These are phyloP conservation scores for Lachancea waltii DNA, from an alignment of 805 yeast species.

Conservation along the genomic window DNA sequence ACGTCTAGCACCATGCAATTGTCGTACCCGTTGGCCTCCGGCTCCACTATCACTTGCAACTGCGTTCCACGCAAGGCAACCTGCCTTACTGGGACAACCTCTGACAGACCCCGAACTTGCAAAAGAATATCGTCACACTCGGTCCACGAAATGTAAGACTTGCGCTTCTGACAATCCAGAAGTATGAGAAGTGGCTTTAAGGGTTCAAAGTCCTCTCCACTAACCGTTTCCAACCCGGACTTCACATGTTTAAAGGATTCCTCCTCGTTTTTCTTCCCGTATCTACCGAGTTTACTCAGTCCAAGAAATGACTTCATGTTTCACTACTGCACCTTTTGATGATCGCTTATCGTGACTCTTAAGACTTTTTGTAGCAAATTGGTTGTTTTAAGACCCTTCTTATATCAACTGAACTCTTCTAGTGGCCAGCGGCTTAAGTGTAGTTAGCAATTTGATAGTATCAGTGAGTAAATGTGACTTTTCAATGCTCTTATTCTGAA, in stretches of 20 bases:
- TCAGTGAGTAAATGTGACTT: too few relatives aligned
- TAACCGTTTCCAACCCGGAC: constrained; percentile 1
- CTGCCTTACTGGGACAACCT: constrained; percentile 3
- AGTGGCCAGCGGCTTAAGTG: too few relatives aligned
- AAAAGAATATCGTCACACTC: neutral
- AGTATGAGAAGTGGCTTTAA: constrained; percentile 10
- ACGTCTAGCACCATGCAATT: constrained; percentile 5
- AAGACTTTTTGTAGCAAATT: neutral
- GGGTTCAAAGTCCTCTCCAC: constrained; percentile 4
- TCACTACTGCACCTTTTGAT: neutral
- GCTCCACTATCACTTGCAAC: constrained; percentile 5
- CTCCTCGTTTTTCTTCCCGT: neutral
- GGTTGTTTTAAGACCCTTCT: too few relatives aligned
- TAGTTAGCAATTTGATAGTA: too few relatives aligned
- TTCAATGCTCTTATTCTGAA: neutral
- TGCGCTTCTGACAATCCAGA: constrained; percentile 9
- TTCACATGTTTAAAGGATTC: constrained; percentile 1
- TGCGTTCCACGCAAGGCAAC: constrained; percentile 8
- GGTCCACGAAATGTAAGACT: constrained; percentile 7
- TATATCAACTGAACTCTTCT: too few relatives aligned
- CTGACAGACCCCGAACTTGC: constrained; percentile 2
- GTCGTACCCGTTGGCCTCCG: constrained; percentile 7
- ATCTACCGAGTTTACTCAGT: neutral
- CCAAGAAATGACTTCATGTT: constrained; percentile 4
- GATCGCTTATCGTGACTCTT: neutral